These are phyloP conservation scores for Austropuccinia psidii DNA, from an alignment of 1,284 basidiomycete species.

Conservation along the genomic window DNA sequence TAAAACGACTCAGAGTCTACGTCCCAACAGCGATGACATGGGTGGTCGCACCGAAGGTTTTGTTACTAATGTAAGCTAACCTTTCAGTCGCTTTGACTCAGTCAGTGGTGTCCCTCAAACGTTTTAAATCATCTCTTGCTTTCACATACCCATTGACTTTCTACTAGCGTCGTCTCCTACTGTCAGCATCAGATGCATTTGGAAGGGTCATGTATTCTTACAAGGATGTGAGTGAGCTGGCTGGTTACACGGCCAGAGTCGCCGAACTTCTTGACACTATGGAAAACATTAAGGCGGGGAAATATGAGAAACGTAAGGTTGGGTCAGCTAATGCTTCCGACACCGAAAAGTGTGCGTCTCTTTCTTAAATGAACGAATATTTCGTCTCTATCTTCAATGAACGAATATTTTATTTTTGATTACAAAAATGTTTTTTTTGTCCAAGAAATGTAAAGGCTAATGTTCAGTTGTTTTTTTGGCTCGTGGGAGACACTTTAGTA, in stretches of 20 bases:
- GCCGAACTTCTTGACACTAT: slow-evolving; percentile 83
- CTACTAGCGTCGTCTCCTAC: slow-evolving; percentile 85
- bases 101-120: too few species aligned
- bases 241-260: slow-evolving; percentile 89
- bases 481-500: too few species aligned
- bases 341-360: slow-evolving; percentile 63
- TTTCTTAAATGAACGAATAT: too few species aligned
- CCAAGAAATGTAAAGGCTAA: too few species aligned
- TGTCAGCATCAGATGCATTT: slow-evolving; percentile 58
- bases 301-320: slow-evolving; percentile 80
- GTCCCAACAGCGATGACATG: slow-evolving; percentile 56
- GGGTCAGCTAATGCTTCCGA: slow-evolving; percentile 67
- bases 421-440: not conserved
- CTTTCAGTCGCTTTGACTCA: not conserved
- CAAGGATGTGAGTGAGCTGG: slow-evolving; percentile 78
- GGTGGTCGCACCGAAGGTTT: slow-evolving; percentile 77
- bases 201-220: slow-evolving; percentile 64
- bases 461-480: too few species aligned
- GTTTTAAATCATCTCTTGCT: not conserved
- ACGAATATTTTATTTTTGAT: not conserved
- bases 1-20: slow-evolving; percentile 48
- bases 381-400: not conserved
- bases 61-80: slow-evolving; percentile 34
- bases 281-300: slow-evolving; percentile 73
- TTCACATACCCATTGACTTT: slow-evolving; percentile 58